These are phyloP conservation scores for Blastobotrys attinorum DNA, from an alignment of 805 yeast species.

Conservation along the genomic window DNA sequence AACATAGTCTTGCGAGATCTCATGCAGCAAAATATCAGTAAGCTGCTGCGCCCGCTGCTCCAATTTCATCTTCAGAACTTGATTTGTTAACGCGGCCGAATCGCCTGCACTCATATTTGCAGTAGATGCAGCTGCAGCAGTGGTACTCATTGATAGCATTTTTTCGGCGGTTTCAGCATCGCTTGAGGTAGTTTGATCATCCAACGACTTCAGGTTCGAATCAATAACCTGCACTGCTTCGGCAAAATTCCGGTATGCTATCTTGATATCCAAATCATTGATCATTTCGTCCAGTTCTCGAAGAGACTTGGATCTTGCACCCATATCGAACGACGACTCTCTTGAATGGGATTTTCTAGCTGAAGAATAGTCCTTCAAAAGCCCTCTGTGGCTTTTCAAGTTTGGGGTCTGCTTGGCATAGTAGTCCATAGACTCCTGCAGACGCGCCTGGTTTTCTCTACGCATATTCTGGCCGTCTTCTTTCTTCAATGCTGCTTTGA, in stretches of 20 bases:
- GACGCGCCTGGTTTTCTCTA: conserved; percentile 8
- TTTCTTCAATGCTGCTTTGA: not conserved
- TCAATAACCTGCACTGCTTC: conserved; percentile 33
- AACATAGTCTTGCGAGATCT: conserved; percentile 26
- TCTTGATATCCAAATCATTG: conserved; percentile 60
- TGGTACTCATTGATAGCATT: conserved; percentile 4
- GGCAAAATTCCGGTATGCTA: conserved; percentile 52
- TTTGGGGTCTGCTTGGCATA: conserved; percentile 10
- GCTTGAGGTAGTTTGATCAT: not conserved
- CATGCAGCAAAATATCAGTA: conserved; percentile 30
- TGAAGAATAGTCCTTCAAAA: conserved; percentile 21
- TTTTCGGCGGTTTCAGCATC: not conserved
- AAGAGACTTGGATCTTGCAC: conserved; percentile 23
- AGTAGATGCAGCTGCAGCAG: conserved; percentile 6
- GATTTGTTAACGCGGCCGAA: conserved; percentile 1
- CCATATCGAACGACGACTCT: conserved; percentile 2
- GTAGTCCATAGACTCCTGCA: conserved; percentile 9
- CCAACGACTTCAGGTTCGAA: conserved; percentile 10
- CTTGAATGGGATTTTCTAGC: conserved; percentile 2
- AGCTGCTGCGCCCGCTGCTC: conserved; percentile 21
- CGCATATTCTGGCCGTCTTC: conserved; percentile 1
- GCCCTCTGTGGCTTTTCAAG: conserved; percentile 5
- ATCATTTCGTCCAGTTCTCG: conserved; percentile 51
- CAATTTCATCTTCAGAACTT: conserved; percentile 18
- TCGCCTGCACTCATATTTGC: not conserved